Evolutionary conservation across 108 stramenopile genomes (phyloP), one percentile per base, ranked within the genome.

Genomic region (Nitzschia inconspicua): DNA sequence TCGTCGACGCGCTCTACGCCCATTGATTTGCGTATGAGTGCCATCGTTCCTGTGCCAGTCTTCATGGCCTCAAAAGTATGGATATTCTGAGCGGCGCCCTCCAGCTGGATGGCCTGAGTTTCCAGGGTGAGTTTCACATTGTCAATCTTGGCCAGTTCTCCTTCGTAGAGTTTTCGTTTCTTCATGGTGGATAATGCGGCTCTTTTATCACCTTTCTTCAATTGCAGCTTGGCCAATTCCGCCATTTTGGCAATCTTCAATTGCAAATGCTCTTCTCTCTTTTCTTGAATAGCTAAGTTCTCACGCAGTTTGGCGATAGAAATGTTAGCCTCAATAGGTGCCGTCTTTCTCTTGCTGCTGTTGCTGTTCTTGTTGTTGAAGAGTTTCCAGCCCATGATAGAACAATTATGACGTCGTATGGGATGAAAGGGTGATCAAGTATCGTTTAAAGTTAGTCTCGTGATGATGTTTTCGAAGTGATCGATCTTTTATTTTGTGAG

Each of bases 1-100:
- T 91, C 87, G 60, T 93, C 91, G 34, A 95, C 89, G 53, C 84
- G 71, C 64, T 95, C 94, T 27, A 91, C 84, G 47, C 85, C 75
- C 18, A 89, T 72, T 20, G 85, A 73, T 7, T 75, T 73, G 11
- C 88, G 77, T 29, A 88, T 80, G 5, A 58, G 62, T 37, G 67
- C 63, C 94, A 93, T 91, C 46, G 83, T 88, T 26, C 40, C 44
- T 14, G 74, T 80, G 1, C 88, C 91, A 4, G 73, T 56, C 26
- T 85, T 50, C 89, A 95, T 91, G 34, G 88, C 94, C 28, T 79
- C 67, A 76, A 91, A 86, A 7, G 86, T 93, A 59, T 86, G 82
- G 24, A 79, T 81, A 64, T 95, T 93, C 47, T 81, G 82, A 19
- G 76, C 77, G 6, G 91, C 85, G 1, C 82, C 82, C 76, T 95